Evolutionary conservation across 225 moss, liverwort and hornwort genomes (phyloP), one percentile per base, ranked within the genome.

Genomic region (Lunularia cruciata): DNA sequence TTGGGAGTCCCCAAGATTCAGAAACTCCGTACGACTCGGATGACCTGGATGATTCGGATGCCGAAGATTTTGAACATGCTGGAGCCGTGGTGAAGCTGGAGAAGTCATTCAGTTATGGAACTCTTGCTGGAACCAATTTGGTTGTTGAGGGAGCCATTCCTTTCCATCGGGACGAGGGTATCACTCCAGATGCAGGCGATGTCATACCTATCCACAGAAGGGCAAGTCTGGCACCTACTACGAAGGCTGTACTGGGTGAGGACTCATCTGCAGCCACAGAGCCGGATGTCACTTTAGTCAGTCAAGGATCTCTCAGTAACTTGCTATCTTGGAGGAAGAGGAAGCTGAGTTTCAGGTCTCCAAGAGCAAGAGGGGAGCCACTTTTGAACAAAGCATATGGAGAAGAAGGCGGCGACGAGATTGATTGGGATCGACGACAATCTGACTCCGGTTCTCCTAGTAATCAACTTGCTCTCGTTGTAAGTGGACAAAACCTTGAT

Each of bases 371-470:
- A 43, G 98, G 98, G 53, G 98, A 98, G 78, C 98, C 98, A 0
- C 75, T 98, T 31, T 72, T 98, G 81, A 98, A 98, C 76, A 98
- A 98, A 71, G 85, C 98, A 0, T 93, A 93, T 54, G 98, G 93
- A 30, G 98, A 98, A 76, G 98, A 93, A 83, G 98, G 98, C 26
- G 98, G 98, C 25, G 98, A 98, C 72, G 98, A 98, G 72, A 98
- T 98, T 60, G 98, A 98, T 57, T 98, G 98, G 98, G 93, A 93
- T 67, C 85, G 98, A 56, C 84, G 98, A 72, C 93, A 93, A 73
- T 90, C 96, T 15, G 87, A 87, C 63, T 80, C 75, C 48, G 87
- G 84, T 40, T 83, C 75, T 68, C 77, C 88, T 48, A 12, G 66
- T 42, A 86, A 91, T 63, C 75, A 74, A 60, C 81, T 85, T 35